Base-by-base conservation (phyloP, 208 protist species). In the Leishmania aethiopica region DNA sequence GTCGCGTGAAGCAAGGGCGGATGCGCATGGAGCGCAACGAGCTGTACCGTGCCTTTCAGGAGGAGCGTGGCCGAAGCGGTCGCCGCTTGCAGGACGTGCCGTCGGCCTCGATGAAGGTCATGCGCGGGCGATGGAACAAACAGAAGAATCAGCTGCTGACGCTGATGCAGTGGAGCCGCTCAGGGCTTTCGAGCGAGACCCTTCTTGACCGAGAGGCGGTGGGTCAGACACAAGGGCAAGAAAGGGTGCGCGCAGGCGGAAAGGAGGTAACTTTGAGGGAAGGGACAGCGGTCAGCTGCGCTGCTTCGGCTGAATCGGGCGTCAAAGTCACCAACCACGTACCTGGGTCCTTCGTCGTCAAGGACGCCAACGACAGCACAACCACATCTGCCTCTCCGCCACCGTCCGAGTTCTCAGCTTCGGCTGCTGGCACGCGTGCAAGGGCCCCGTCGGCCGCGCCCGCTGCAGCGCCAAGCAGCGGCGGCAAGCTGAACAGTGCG, bases 1-100 rank as follows among this genome's bases (percentile, higher is more conserved):
- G 83, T 37, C 82, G 83, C 3, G 86, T 91, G 67, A 72, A 86
- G 37, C 85, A 90, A 62, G 85, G 92, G 2, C 77, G 77, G 17
- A 79, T 79, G 40, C 82, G 82, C 28, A 82, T 85, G 82, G 60
- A 81, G 47, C 82, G 82, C n/a, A 85, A 78, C 59, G 77, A 79
- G 53, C 62, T 85, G 19, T 85, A 85, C 62, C 82, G 82, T 57
- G 77, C 77, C 40, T 85, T 85, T n/a, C 82, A 85, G 55, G 73
- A 75, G 28, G 82, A 85, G 66, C 82, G 82, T 35, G 3, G 49
- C 15, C 82, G 66, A 40, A 82, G 72, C 28, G 77, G 82, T 19
- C 49, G 55, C 60, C 77, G 77, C 19, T 75, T 85, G 82, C 70
- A 85, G 64, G 59, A 85, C 72, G 73, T 85, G 15, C 78, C 82